A percentile compares a stretch with the other conserved stretches of the same genome.
Conservation (phyloP, 306 rosid species). For the Amphicarpaea edgeworthii region DNA sequence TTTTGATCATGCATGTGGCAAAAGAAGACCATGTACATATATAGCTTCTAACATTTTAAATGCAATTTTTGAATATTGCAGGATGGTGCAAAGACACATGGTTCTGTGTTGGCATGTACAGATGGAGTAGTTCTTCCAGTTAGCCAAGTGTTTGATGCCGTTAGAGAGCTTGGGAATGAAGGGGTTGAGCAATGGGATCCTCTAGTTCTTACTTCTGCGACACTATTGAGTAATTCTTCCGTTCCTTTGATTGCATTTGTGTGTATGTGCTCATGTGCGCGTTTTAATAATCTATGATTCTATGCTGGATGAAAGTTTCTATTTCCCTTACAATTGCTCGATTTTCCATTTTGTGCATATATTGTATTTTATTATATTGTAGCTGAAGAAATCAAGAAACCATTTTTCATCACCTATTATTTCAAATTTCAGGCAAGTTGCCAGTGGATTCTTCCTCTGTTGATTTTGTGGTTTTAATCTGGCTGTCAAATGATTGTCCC, state of each 20-base stretch:
- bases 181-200: constrained; percentile 58
- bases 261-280: neutral
- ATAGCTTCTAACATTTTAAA: neutral
- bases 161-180: constrained; percentile 54
- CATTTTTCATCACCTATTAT: constrained; percentile 20
- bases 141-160: constrained; percentile 53
- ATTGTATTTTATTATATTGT: constrained; percentile 17
- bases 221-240: constrained; percentile 58
- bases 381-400: constrained; percentile 6
- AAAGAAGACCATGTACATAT: neutral
- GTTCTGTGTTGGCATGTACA: constrained; percentile 67
- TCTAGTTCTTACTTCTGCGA: constrained; percentile 62
- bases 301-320: neutral
- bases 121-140: constrained; percentile 67
- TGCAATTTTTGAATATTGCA: constrained; percentile 15
- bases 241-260: neutral
- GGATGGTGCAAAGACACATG: constrained; percentile 52
- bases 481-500: constrained; percentile 65
- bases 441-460: constrained; percentile 74
- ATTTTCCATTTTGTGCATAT: neutral
- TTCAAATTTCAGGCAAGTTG: constrained; percentile 63
- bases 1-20: neutral
- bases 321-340: neutral
- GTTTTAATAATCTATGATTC: neutral
- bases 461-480: constrained; percentile 62